These are phyloP conservation scores for Chimonanthus praecox DNA, from an alignment of 164 flowering plant species.

Conservation along the genomic window DNA sequence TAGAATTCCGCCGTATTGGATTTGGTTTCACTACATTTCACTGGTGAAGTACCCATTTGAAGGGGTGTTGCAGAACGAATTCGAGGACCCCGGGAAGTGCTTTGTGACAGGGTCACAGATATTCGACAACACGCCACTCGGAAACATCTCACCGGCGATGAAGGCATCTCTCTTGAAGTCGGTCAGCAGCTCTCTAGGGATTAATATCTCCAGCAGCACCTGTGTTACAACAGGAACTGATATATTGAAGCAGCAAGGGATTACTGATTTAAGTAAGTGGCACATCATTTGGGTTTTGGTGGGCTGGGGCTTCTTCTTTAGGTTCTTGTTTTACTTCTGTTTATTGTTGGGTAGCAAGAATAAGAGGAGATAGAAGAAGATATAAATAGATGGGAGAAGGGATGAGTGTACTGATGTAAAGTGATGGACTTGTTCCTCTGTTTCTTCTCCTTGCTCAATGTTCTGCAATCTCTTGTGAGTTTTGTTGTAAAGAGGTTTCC, in stretches of 20 bases:
- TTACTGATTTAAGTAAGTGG: slow-evolving; percentile 70
- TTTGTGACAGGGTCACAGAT: slow-evolving; percentile 72
- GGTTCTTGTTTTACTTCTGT: slow-evolving; percentile 66
- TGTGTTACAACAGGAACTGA: slow-evolving; percentile 63
- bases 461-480: too few relatives aligned
- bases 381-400: neutral
- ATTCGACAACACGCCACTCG: slow-evolving; percentile 79
- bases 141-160: slow-evolving; percentile 33
- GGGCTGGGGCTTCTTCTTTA: slow-evolving; percentile 78
- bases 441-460: too few relatives aligned
- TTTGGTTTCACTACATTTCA: slow-evolving; percentile 91
- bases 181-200: slow-evolving; percentile 46
- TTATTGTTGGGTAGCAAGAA: slow-evolving; percentile 70
- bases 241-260: slow-evolving; percentile 51
- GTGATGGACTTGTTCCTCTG: too few relatives aligned
- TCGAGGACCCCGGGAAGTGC: slow-evolving; percentile 47
- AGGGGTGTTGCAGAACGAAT: slow-evolving; percentile 73
- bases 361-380: slow-evolving; percentile 43
- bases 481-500: too few relatives aligned
- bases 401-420: neutral
- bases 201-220: slow-evolving; percentile 38
- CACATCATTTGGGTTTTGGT: slow-evolving; percentile 58
- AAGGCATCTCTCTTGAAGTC: slow-evolving; percentile 41
- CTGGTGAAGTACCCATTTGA: slow-evolving; percentile 86
- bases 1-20: slow-evolving; percentile 79